A percentile compares a stretch with the other conserved stretches of the same genome.
Conservation (phyloP, 2,329 filamentous ascomycete genomes). For the Byssochlamys sp. region DNA sequence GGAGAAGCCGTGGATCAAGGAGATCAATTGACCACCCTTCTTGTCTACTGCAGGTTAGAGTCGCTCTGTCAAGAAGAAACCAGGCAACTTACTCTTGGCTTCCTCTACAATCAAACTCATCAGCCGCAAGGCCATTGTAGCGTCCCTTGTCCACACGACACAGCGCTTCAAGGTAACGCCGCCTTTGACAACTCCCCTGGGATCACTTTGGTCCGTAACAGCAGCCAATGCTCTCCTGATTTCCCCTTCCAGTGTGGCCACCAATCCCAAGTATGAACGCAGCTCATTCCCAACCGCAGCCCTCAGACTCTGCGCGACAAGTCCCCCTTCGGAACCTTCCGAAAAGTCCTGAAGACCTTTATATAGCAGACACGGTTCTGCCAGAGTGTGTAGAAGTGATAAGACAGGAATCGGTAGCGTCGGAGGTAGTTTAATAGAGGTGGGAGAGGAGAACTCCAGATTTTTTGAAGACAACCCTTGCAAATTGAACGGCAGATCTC, state of each 20-base stretch:
- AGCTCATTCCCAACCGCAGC: slow-evolving; percentile 78
- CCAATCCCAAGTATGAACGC: slow-evolving; percentile 77
- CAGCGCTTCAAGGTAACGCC: slow-evolving; percentile 91
- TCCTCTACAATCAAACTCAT: slow-evolving; percentile 94
- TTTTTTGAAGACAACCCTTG: slow-evolving; percentile 85
- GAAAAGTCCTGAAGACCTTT: slow-evolving; percentile 70
- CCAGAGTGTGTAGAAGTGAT: slow-evolving; percentile 76
- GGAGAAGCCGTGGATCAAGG: slow-evolving; percentile 84
- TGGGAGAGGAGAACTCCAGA: slow-evolving; percentile 61
- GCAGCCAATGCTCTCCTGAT: slow-evolving; percentile 72
- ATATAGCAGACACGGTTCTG: slow-evolving; percentile 90
- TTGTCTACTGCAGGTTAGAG: slow-evolving; percentile 36
- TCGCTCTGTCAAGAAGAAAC: background rate
- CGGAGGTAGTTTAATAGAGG: slow-evolving; percentile 63
- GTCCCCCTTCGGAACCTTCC: slow-evolving; percentile 66
- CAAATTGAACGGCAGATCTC: slow-evolving; percentile 82
- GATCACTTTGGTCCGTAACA: slow-evolving; percentile 49
- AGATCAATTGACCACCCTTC: slow-evolving; percentile 84
- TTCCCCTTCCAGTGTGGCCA: slow-evolving; percentile 85
- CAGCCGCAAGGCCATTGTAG: slow-evolving; percentile 84
- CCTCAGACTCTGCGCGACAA: slow-evolving; percentile 85
- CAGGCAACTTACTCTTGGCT: slow-evolving; percentile 55
- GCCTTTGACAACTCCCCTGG: slow-evolving; percentile 66
- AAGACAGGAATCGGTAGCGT: slow-evolving; percentile 75
- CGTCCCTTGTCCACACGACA: slow-evolving; percentile 93